These are phyloP conservation scores for Turritis glabra DNA, from an alignment of 345 rosid genomes.

Conservation along the genomic window DNA sequence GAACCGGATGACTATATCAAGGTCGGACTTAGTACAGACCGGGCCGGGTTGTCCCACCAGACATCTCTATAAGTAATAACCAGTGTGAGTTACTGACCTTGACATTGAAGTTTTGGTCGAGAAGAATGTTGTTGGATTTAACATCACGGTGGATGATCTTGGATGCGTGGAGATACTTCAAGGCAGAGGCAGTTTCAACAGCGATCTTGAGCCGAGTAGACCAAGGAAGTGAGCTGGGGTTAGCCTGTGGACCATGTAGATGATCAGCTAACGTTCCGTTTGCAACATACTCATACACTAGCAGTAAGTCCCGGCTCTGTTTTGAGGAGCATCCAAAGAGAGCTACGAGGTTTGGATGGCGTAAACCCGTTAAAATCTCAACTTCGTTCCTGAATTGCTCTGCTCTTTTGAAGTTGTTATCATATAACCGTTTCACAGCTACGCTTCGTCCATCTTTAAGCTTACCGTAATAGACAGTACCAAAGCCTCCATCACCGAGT, in stretches of 20 bases:
- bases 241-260: constrained; percentile 65
- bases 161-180: constrained; percentile 77
- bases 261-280: constrained; percentile 96
- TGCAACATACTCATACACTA: constrained; percentile 76
- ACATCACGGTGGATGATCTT: constrained; percentile 86
- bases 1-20: no score
- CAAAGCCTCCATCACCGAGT: constrained; percentile 96
- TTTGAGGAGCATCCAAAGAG: constrained; percentile 90
- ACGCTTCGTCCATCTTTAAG: constrained; percentile 78
- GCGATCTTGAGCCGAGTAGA: constrained; percentile 67
- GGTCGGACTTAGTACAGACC: no score
- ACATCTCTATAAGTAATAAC: background rate
- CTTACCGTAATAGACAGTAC: constrained; percentile 83
- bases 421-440: constrained; percentile 85
- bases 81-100: constrained; percentile 40
- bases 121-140: constrained; percentile 86
- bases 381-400: constrained; percentile 90
- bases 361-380: constrained; percentile 62
- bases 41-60: no score
- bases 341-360: constrained; percentile 69
- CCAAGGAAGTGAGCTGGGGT: constrained; percentile 71
- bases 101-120: constrained; percentile 66
- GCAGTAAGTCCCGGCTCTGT: constrained; percentile 67
- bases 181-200: constrained; percentile 76
- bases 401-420: constrained; percentile 71